phyloP scores from a whole-genome alignment of 2,329 filamentous ascomycete genomes.

The Cyanodermella asteris region DNA sequence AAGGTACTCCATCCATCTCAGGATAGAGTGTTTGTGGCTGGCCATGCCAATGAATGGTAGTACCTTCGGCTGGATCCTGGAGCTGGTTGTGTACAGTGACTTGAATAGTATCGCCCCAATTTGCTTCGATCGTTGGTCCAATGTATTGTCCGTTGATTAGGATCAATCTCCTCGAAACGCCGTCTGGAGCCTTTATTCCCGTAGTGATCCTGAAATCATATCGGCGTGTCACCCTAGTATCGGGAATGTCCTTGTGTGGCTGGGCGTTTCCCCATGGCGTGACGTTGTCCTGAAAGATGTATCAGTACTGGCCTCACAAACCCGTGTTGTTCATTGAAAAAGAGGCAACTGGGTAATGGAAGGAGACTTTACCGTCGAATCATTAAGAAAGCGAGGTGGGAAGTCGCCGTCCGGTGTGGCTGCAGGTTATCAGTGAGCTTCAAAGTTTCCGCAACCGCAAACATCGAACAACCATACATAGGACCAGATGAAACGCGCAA shows the following conservation, averaged over 20 bases:
- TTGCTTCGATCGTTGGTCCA: slow-evolving; percentile 6
- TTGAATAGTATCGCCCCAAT: slow-evolving; percentile 6
- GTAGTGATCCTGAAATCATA: slow-evolving; percentile 5
- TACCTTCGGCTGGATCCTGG: slow-evolving; percentile 5
- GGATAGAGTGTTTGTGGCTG: slow-evolving; percentile 14
- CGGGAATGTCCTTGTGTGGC: slow-evolving; percentile 2
- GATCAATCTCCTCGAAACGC: slow-evolving; percentile 2
- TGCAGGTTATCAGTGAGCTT: too few species aligned
- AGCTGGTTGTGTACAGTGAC: slow-evolving; percentile 6
- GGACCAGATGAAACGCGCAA: too few species aligned
- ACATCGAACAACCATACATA: too few species aligned
- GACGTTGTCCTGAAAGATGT: too few species aligned
- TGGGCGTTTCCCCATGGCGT: too few species aligned
- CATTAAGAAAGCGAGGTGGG: too few species aligned
- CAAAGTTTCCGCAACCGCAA: too few species aligned
- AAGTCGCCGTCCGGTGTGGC: too few species aligned
- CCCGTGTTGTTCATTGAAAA: too few species aligned
- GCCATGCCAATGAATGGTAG: slow-evolving; percentile 14
- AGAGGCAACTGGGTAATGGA: too few species aligned
- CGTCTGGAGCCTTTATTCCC: slow-evolving; percentile 4
- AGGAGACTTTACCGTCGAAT: too few species aligned
- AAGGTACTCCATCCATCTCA: slow-evolving; percentile 15
- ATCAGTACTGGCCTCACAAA: too few species aligned
- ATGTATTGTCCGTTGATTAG: slow-evolving; percentile 5
- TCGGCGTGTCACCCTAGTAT: slow-evolving; percentile 3